A percentile compares a stretch with the other conserved stretches of the same genome.
Conservation (phyloP, 495 filamentous ascomycete genomes). For the Aspergillus bridgeri region DNA sequence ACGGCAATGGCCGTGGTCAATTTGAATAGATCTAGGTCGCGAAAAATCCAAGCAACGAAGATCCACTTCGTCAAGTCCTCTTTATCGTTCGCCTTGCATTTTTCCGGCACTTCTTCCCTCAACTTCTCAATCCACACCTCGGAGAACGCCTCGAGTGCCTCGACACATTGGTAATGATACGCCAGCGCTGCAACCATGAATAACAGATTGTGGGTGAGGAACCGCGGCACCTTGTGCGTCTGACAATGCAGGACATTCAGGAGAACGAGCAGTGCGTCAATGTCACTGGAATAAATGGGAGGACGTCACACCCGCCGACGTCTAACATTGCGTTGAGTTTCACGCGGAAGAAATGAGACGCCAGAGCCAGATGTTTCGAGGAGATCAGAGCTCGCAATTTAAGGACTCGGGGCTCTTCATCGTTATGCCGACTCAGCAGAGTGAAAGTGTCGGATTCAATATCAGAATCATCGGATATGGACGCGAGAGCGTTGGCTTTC, state of each 20-base stretch:
- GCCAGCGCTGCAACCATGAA: conserved; percentile 45
- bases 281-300: conserved; percentile 22
- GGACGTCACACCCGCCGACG: background rate
- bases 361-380: conserved; percentile 42
- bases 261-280: conserved; percentile 39
- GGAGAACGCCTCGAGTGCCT: conserved; percentile 40
- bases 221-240: conserved; percentile 35
- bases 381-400: conserved; percentile 31
- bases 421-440: too few species aligned
- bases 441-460: too few species aligned
- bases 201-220: conserved; percentile 37
- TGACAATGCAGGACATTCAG: conserved; percentile 48
- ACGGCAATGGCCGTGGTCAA: conserved; percentile 6
- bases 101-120: conserved; percentile 6
- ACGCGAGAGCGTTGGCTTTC: too few species aligned
- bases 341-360: conserved; percentile 36
- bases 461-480: too few species aligned
- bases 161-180: conserved; percentile 45
- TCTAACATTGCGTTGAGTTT: conserved; percentile 2
- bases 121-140: conserved; percentile 37
- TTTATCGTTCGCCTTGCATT: conserved; percentile 13
- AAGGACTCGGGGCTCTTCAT: background rate
- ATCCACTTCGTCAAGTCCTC: conserved; percentile 31
- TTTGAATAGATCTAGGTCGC: background rate
- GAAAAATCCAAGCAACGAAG: conserved; percentile 26